Conservation (phyloP, 129 eudicot species). For the Rutidosis leptorrhynchoides region DNA sequence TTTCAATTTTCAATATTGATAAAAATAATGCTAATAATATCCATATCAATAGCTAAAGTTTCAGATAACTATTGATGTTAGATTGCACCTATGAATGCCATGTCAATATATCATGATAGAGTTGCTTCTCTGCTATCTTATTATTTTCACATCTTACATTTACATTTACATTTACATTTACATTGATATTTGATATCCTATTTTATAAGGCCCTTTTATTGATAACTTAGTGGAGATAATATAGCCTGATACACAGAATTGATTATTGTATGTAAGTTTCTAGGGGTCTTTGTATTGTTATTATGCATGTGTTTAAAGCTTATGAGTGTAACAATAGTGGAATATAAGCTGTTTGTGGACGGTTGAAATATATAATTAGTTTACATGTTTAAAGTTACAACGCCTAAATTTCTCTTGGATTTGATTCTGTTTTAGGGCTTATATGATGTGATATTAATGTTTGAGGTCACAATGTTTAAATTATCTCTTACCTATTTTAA, state of each 20-base stretch:
- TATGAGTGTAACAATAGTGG: neutral
- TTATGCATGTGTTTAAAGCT: neutral
- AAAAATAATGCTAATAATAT: too few species aligned
- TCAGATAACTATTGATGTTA: neutral
- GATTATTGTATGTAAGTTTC: neutral
- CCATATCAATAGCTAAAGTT: too few species aligned
- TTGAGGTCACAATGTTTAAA: too few species aligned
- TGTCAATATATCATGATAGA: neutral
- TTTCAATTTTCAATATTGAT: too few species aligned
- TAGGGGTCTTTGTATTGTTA: neutral
- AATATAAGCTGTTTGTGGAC: neutral
- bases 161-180: too few species aligned
- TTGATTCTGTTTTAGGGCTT: too few species aligned
- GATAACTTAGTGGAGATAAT: neutral
- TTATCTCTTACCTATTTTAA: neutral
- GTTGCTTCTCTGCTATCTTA: neutral
- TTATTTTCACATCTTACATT: neutral
- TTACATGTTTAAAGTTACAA: too few species aligned
- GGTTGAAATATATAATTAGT: neutral
- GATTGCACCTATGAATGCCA: neutral
- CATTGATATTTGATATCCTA: neutral
- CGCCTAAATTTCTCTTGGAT: too few species aligned
- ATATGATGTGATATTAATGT: too few species aligned
- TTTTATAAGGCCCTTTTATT: neutral
- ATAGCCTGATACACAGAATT: neutral